A percentile compares a stretch with the other conserved stretches of the same genome.
Evolutionary conservation across 257 asterid genomes (phyloP).

Genomic region (Jacaranda copaia): DNA sequence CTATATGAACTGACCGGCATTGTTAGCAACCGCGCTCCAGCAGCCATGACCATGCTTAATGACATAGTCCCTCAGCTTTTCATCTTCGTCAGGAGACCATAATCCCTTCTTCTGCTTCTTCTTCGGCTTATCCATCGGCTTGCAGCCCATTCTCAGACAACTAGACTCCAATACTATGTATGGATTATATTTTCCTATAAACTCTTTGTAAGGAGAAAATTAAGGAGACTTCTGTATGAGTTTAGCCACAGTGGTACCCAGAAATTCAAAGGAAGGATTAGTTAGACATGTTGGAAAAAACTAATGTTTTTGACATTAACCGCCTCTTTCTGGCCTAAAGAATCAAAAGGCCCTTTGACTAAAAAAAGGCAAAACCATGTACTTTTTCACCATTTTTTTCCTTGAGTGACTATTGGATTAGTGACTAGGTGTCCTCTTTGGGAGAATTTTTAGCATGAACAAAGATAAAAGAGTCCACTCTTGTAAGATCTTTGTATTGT

Average conservation of each 20-base stretch:
- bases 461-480: constrained; percentile 15
- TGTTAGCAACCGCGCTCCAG: constrained; percentile 75
- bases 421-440: constrained; percentile 28
- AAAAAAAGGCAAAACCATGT: not conserved
- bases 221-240: not conserved
- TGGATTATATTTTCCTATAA: not conserved
- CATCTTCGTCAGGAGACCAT: constrained; percentile 86
- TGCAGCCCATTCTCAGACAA: constrained; percentile 45
- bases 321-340: constrained; percentile 30
- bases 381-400: constrained; percentile 14
- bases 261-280: constrained; percentile 43
- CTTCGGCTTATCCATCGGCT: constrained; percentile 46
- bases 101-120: constrained; percentile 69
- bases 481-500: constrained; percentile 29
- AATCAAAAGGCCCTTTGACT: not conserved
- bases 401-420: constrained; percentile 11
- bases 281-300: constrained; percentile 34
- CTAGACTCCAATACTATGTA: not conserved
- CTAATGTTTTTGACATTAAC: constrained; percentile 23
- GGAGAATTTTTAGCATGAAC: constrained; percentile 18
- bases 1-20: constrained; percentile 57
- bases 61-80: constrained; percentile 62
- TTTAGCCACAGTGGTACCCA: not conserved
- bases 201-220: not conserved
- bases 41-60: constrained; percentile 61